Conservation (phyloP, 345 rosid genomes). For the Gossypium arboreum region DNA sequence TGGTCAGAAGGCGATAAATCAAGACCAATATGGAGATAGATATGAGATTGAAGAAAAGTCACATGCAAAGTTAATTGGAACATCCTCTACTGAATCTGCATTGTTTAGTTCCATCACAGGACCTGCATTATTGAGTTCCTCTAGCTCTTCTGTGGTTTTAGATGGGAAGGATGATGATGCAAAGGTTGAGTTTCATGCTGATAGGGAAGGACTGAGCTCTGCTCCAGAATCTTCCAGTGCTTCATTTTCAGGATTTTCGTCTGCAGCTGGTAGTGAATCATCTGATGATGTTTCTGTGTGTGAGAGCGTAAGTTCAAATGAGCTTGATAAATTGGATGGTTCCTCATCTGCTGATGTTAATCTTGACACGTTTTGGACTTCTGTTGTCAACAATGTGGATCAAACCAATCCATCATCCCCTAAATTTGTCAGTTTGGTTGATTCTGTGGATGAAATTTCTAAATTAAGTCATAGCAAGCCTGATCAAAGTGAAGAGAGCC, state of each 20-base stretch:
- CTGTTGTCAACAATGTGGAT: constrained; percentile 34
- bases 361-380: constrained; percentile 31
- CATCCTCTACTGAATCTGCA: constrained; percentile 24
- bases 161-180: constrained; percentile 30
- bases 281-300: constrained; percentile 68
- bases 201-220: constrained; percentile 43
- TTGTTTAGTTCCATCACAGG: constrained; percentile 27
- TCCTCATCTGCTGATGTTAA: constrained; percentile 32
- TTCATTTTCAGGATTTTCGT: constrained; percentile 78
- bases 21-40: constrained; percentile 20
- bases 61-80: constrained; percentile 30
- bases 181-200: constrained; percentile 40
- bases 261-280: constrained; percentile 47
- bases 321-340: constrained; percentile 46
- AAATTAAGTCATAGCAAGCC: constrained; percentile 30
- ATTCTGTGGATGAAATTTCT: constrained; percentile 45
- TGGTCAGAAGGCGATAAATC: constrained; percentile 32
- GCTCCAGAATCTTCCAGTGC: constrained; percentile 50
- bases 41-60: constrained; percentile 29
- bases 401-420: constrained; percentile 53
- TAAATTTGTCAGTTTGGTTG: constrained; percentile 65
- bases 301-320: constrained; percentile 65
- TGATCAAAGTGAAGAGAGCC: constrained; percentile 28
- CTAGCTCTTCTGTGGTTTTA: constrained; percentile 32
- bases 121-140: constrained; percentile 26